Percentiles rank a stretch among this genome's conserved stretches.
phyloP scores from a whole-genome alignment of 352 stramenopile species.

The Detonula confervacea region DNA sequence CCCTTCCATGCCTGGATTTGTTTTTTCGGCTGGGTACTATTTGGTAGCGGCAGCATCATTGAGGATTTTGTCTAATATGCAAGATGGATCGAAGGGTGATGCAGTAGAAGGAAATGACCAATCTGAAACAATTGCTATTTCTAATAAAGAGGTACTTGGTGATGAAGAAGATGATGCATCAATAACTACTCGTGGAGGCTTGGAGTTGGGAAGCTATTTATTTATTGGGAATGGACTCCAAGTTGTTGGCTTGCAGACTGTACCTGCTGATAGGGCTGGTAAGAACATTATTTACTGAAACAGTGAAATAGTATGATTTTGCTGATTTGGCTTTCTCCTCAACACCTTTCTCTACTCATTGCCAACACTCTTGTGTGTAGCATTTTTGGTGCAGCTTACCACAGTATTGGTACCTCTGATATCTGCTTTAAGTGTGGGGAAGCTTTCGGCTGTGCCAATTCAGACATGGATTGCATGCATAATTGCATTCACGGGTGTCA shows the following conservation, averaged over 20 bases:
- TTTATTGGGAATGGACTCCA: constrained; percentile 84
- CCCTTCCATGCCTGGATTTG: constrained; percentile 70
- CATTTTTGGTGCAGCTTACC: constrained; percentile 77
- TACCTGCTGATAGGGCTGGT: constrained; percentile 69
- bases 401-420: constrained; percentile 79
- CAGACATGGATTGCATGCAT: constrained; percentile 73
- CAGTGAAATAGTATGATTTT: constrained; percentile 4
- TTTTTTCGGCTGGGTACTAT: constrained; percentile 84
- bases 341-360: too few species aligned
- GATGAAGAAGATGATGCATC: not conserved
- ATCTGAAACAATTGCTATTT: too few species aligned
- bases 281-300: constrained; percentile 25
- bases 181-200: constrained; percentile 48
- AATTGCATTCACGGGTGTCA: constrained; percentile 69
- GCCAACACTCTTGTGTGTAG: too few species aligned
- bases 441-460: constrained; percentile 46
- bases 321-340: too few species aligned
- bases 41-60: constrained; percentile 62
- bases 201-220: constrained; percentile 80
- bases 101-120: not conserved
- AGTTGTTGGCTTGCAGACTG: constrained; percentile 77
- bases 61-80: constrained; percentile 17
- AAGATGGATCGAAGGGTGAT: not conserved
- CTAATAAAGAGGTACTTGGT: not conserved
- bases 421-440: constrained; percentile 56